Base-by-base conservation (phyloP, 2,329 filamentous ascomycete genomes). In the Phaeosphaeria sp. region DNA sequence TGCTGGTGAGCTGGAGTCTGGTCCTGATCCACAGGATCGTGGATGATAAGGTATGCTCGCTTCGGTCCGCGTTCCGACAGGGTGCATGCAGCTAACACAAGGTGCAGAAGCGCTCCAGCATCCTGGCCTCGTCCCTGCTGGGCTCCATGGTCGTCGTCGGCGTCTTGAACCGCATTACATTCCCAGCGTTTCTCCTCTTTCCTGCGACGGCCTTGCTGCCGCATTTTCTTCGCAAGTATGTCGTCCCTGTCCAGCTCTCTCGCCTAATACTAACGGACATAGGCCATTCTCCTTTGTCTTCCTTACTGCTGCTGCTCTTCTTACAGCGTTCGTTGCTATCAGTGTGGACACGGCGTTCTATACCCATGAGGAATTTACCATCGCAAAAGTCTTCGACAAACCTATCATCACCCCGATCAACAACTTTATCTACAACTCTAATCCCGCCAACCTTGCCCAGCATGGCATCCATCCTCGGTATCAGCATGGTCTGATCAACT, bases 81-180 rank as follows among this genome's bases (percentile, higher is more conserved):
- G 51, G 62, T 17, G 59, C 42, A 66, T 72, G 63, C 67, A 68
- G 67, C 74, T 77, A 72, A 77, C 67, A 49, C 58, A 62, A 59
- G 59, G 52, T 60, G 66, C 74, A 92, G 87, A 87, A 93, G 78
- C 87, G 86, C 70, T 90, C 91, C 55, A 91, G 92, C 48, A 82
- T 92, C 55, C 81, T 92, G 66, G 89, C 93, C 20, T 93, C 91
- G 56, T 85, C 87, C 42, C 83, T 95, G 43, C 86, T 99, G 42
- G 92, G 92, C 27, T 87, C 93, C 60, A 87, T 97, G 53, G 84
- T 87, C 51, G 89, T 97, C 15, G 91, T 95, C 71, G 95, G 95
- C 49, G 81, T 94, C 57, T 99, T 99, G 79, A 99, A 98, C 79
- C 88, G 95, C 65, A 97, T 98, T 71, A 99, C 95, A 9, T 98